These are phyloP conservation scores for Brassica incana DNA, from an alignment of 345 rosid genomes.

Conservation along the genomic window DNA sequence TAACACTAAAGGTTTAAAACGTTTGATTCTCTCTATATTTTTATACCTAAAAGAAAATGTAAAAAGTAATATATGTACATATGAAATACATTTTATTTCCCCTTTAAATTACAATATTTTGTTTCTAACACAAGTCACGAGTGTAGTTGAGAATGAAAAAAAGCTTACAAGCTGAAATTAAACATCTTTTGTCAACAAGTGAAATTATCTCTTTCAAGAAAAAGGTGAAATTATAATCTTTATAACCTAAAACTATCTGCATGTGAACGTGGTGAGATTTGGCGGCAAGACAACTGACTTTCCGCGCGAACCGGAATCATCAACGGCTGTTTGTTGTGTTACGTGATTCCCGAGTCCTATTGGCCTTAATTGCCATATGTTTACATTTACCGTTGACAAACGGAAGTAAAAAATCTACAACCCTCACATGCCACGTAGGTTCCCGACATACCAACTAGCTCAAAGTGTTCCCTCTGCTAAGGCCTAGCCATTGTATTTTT, in stretches of 20 bases:
- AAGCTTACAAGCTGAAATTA: neutral
- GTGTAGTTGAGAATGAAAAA: neutral
- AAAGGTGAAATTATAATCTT: neutral
- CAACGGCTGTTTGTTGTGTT: slow-evolving; percentile 16
- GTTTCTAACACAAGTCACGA: neutral
- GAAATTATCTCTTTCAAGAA: neutral
- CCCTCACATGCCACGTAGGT: slow-evolving; percentile 20
- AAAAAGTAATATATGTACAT: neutral
- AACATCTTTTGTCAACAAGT: neutral
- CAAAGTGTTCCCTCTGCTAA: slow-evolving; percentile 10
- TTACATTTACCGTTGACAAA: slow-evolving; percentile 3
- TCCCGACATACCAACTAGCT: slow-evolving; percentile 9
- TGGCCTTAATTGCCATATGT: slow-evolving; percentile 17
- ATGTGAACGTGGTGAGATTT: slow-evolving; percentile 9
- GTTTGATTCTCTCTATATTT: neutral
- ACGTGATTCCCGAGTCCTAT: neutral
- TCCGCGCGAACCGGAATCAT: slow-evolving; percentile 28
- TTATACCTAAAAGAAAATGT: neutral
- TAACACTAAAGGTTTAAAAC: neutral
- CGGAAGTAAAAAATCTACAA: slow-evolving; percentile 7
- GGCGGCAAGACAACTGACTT: slow-evolving; percentile 24
- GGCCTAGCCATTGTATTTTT: neutral
- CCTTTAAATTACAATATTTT: neutral
- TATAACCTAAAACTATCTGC: neutral
- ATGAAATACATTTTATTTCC: neutral